Evolutionary conservation across 352 stramenopile species (phyloP).

Genomic region (Phytophthora sp.): DNA sequence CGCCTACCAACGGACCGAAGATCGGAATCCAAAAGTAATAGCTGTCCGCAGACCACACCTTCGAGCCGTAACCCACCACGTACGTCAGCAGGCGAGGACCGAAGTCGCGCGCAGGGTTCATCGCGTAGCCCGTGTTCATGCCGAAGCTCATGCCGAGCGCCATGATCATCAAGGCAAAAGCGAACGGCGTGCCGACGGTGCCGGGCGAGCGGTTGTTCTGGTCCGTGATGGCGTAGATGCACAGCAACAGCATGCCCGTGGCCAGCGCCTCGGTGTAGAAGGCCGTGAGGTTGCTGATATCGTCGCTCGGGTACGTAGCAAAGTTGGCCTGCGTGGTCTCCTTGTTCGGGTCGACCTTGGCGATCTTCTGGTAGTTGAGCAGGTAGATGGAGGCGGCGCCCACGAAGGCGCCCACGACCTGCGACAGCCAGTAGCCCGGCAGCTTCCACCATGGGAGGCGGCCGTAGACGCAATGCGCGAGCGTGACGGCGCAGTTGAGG

Average conservation of each 20-base stretch:
- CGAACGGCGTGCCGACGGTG: slow-evolving; percentile 16
- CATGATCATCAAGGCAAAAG: slow-evolving; percentile 26
- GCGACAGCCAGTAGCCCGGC: slow-evolving; percentile 19
- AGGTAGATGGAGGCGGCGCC: slow-evolving; percentile 18
- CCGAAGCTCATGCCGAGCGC: slow-evolving; percentile 22
- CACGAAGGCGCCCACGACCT: slow-evolving; percentile 14
- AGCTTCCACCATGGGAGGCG: slow-evolving; percentile 27
- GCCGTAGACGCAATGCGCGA: slow-evolving; percentile 17
- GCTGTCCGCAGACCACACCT: slow-evolving; percentile 8
- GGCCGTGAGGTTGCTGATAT: slow-evolving; percentile 26
- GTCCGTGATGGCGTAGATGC: slow-evolving; percentile 29
- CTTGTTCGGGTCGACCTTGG: slow-evolving; percentile 13
- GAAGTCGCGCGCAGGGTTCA: slow-evolving; percentile 27
- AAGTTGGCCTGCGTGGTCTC: slow-evolving; percentile 23
- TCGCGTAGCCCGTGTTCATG: slow-evolving; percentile 27
- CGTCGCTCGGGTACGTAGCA: slow-evolving; percentile 21
- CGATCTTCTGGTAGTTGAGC: slow-evolving; percentile 29
- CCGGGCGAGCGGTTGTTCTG: slow-evolving; percentile 20
- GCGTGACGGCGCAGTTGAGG: slow-evolving; percentile 14
- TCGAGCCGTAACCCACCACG: slow-evolving; percentile 18
- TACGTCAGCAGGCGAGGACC: slow-evolving; percentile 18
- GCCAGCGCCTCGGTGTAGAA: slow-evolving; percentile 24
- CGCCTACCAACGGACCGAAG: slow-evolving; percentile 4
- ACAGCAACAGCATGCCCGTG: slow-evolving; percentile 16
- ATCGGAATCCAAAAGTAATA: slow-evolving; percentile 31